Evolutionary conservation across 345 rosid genomes (phyloP).

Genomic region (Carallia brachiata): DNA sequence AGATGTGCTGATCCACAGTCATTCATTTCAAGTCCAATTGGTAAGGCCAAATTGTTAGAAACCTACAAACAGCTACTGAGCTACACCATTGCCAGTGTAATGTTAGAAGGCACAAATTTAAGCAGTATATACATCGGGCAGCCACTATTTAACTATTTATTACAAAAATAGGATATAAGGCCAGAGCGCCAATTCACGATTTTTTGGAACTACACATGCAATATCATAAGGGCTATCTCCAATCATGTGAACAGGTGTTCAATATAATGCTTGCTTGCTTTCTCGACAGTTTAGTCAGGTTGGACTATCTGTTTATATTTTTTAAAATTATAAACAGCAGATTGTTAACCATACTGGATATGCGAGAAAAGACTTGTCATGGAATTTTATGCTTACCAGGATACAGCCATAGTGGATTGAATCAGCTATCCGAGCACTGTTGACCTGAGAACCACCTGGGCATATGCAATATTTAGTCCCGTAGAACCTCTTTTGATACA

Average conservation of each 20-base stretch:
- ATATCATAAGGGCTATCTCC: not conserved
- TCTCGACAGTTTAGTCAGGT: no score
- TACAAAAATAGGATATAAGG: not conserved
- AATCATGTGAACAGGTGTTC: no score
- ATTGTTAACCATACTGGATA: not conserved
- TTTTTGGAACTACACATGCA: no score
- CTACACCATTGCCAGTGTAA: not conserved
- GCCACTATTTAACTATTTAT: no score
- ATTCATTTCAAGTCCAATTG: not conserved
- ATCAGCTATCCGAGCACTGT: slow-evolving; percentile 94
- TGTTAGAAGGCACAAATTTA: no score
- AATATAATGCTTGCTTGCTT: no score
- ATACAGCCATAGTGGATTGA: slow-evolving; percentile 96
- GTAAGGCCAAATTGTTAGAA: not conserved
- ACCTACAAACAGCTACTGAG: not conserved
- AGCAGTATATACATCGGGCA: no score
- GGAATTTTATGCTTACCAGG: slow-evolving; percentile 51
- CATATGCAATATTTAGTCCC: slow-evolving; percentile 88
- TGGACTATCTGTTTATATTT: not conserved
- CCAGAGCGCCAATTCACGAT: not conserved
- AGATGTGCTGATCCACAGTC: not conserved
- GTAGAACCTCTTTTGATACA: slow-evolving; percentile 91
- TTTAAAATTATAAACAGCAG: not conserved
- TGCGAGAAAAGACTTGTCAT: not conserved
- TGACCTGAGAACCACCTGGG: slow-evolving; percentile 98